Evolutionary conservation across 371 early-diverging fungal species (phyloP).

Genomic region (Parasitella parasitica): DNA sequence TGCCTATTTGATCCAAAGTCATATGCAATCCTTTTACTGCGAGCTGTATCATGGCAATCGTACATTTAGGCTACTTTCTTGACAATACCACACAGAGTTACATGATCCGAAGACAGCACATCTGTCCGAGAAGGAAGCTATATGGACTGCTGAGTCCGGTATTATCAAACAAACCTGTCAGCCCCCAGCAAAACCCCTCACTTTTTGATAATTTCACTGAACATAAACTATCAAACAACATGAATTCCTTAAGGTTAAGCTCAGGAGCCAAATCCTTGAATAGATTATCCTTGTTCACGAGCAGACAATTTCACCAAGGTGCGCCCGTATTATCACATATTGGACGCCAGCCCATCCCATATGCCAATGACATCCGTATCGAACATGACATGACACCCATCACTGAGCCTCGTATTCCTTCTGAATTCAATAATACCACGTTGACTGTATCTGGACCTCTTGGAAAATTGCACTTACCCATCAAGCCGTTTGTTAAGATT

Average conservation of each 20-base stretch:
- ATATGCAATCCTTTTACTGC: not conserved
- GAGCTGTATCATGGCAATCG: not conserved
- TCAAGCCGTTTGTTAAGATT: constrained; percentile 80
- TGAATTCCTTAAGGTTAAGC: constrained; percentile 8
- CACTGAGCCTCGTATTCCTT: constrained; percentile 57
- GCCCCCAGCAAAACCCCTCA: constrained; percentile 1
- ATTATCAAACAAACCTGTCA: not conserved
- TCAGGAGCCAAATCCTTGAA: not conserved
- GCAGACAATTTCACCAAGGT: constrained; percentile 44
- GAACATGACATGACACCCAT: constrained; percentile 59
- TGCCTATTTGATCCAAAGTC: not conserved
- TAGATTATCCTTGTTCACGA: not conserved
- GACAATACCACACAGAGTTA: not conserved
- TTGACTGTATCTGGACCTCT: constrained; percentile 82
- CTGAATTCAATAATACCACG: constrained; percentile 64
- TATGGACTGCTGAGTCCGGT: not conserved
- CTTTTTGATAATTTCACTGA: not conserved
- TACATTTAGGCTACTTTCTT: not conserved
- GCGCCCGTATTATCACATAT: constrained; percentile 62
- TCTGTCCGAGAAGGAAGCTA: not conserved
- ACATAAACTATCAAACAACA: not conserved
- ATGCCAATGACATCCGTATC: constrained; percentile 65
- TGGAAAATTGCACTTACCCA: constrained; percentile 72
- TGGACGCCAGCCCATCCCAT: constrained; percentile 70
- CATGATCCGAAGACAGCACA: not conserved